These are phyloP conservation scores for Saraca asoca DNA, from an alignment of 331 rosid species.

Conservation along the genomic window DNA sequence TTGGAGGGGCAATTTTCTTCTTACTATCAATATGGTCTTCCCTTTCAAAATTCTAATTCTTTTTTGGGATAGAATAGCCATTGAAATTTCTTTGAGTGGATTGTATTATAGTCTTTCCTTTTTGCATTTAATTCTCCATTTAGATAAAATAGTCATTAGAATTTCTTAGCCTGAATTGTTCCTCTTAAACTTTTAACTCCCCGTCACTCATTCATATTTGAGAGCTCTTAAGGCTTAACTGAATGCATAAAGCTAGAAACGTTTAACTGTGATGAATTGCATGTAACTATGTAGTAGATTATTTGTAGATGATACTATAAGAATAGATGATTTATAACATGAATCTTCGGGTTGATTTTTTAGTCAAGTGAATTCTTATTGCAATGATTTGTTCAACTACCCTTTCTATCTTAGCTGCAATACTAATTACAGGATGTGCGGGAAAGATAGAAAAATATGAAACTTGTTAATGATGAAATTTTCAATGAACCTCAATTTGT, in stretches of 20 bases:
- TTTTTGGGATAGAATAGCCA: too few relatives aligned
- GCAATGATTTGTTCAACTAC: not conserved
- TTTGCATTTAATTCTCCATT: not conserved
- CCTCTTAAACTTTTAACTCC: conserved; percentile 1
- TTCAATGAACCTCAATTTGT: conserved; percentile 37
- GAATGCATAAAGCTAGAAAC: conserved; percentile 4
- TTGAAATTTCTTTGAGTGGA: too few relatives aligned
- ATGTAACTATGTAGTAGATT: not conserved
- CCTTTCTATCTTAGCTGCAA: not conserved
- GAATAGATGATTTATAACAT: not conserved
- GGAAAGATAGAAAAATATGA: not conserved
- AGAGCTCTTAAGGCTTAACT: conserved; percentile 1
- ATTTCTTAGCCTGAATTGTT: conserved; percentile 9
- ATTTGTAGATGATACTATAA: not conserved
- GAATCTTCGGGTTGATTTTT: not conserved
- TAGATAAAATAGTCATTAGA: not conserved
- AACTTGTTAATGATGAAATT: not conserved
- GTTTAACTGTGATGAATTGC: too few relatives aligned
- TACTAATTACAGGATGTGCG: conserved; percentile 11
- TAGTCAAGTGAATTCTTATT: not conserved
- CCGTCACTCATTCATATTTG: conserved; percentile 14
- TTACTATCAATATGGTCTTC: conserved; percentile 12
- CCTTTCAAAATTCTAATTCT: not conserved
- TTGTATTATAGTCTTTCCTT: conserved; percentile 12
- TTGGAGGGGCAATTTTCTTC: conserved; percentile 8